Percentiles rank a stretch among this genome's conserved stretches.
These are phyloP conservation scores for Trametes sanguinea DNA, from an alignment of 768 basidiomycete genomes.

Conservation along the genomic window DNA sequence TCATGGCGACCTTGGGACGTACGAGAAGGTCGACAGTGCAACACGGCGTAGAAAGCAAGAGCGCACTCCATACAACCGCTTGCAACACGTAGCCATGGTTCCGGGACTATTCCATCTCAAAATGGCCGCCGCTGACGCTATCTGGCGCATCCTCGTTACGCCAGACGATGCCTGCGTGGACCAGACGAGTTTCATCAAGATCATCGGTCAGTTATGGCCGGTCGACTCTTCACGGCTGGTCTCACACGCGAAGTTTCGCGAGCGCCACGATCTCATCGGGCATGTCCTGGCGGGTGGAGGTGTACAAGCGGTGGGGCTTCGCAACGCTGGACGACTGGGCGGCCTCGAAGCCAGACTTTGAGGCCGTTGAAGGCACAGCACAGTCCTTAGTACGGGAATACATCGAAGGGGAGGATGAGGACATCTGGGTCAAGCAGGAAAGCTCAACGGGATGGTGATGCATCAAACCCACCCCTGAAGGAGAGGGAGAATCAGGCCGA, in stretches of 20 bases:
- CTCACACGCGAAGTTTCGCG: constrained; percentile 32
- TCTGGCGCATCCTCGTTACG: neutral
- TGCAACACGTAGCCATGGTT: constrained; percentile 38
- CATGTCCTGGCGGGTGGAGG: constrained; percentile 36
- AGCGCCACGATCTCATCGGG: constrained; percentile 34
- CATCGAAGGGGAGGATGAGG: constrained; percentile 19
- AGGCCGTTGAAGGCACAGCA: constrained; percentile 30
- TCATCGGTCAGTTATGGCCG: constrained; percentile 27
- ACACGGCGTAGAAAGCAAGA: constrained; percentile 30
- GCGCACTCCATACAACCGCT: constrained; percentile 29
- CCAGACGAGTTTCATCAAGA: constrained; percentile 18
- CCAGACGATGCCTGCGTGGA: constrained; percentile 9
- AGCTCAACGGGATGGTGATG: neutral
- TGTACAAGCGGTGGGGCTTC: constrained; percentile 2
- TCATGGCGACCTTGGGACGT: constrained; percentile 28
- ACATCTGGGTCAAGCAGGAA: neutral
- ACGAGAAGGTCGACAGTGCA: constrained; percentile 12
- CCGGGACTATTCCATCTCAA: constrained; percentile 39
- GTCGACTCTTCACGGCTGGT: constrained; percentile 30
- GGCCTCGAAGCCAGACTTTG: constrained; percentile 31
- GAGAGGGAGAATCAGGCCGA: too few species aligned
- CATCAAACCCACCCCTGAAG: too few species aligned
- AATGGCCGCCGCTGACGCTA: constrained; percentile 34
- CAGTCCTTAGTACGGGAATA: constrained; percentile 10
- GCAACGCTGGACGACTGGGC: constrained; percentile 36